Evolutionary conservation across 2,329 filamentous ascomycete species (phyloP).

Genomic region (Myriosclerotinia duriaeana): DNA sequence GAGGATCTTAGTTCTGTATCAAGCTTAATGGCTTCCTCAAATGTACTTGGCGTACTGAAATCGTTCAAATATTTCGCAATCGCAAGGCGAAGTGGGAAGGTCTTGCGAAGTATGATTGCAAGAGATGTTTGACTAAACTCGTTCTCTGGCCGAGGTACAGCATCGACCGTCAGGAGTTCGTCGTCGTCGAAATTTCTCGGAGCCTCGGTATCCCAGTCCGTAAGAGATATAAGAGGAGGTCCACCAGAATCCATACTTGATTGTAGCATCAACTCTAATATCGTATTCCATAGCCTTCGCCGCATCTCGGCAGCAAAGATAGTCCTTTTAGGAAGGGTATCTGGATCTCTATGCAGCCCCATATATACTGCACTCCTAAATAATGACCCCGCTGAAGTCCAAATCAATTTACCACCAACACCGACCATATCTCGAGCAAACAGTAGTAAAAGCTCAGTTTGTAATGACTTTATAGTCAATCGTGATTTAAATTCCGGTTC

Average conservation of each 20-base stretch:
- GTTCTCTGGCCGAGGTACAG: constrained; percentile 40
- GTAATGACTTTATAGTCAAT: constrained; percentile 52
- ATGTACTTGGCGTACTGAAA: constrained; percentile 43
- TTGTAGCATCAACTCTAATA: constrained; percentile 50
- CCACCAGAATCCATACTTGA: constrained; percentile 49
- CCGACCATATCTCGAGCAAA: constrained; percentile 45
- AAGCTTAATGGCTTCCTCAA: constrained; percentile 48
- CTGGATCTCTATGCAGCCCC: constrained; percentile 53
- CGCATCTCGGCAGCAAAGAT: constrained; percentile 48
- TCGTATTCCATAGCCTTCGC: constrained; percentile 53
- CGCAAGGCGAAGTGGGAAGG: constrained; percentile 47
- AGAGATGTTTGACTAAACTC: constrained; percentile 46
- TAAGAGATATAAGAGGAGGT: constrained; percentile 42
- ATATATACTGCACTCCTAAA: constrained; percentile 50
- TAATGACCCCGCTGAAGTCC: constrained; percentile 49
- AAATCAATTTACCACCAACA: constrained; percentile 49
- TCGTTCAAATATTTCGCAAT: constrained; percentile 48
- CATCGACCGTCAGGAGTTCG: constrained; percentile 43
- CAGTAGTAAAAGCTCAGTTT: constrained; percentile 48
- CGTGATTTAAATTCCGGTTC: constrained; percentile 54
- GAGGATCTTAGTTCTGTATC: constrained; percentile 6
- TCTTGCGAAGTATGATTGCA: constrained; percentile 46
- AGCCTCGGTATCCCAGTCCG: constrained; percentile 51
- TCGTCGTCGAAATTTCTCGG: constrained; percentile 54
- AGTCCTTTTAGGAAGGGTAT: constrained; percentile 41